phyloP scores from a whole-genome alignment of 108 stramenopile genomes.

The Conticribra weissflogii region DNA sequence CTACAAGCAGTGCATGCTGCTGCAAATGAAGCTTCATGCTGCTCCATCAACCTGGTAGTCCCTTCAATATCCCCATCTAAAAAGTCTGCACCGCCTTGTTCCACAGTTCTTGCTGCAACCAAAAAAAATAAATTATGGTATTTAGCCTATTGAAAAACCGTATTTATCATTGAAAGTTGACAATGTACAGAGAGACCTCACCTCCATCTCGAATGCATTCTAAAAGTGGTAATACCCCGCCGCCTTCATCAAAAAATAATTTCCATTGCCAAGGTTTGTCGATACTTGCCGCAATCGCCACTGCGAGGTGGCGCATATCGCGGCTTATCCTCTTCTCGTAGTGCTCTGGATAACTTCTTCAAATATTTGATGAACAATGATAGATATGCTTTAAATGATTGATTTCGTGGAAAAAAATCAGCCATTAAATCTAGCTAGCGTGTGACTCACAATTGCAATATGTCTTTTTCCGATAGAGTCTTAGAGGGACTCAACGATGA shows the following conservation, averaged over 20 bases:
- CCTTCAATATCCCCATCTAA: conserved; percentile 39
- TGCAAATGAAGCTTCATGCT: conserved; percentile 61
- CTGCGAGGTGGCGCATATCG: conserved; percentile 71
- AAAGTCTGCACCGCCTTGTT: conserved; percentile 35
- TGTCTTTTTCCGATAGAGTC: conserved; percentile 9
- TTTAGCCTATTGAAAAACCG: too few species aligned
- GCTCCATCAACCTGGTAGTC: conserved; percentile 35
- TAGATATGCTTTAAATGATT: too few species aligned
- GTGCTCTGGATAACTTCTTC: conserved; percentile 58
- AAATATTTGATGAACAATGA: too few species aligned
- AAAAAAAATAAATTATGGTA: not conserved
- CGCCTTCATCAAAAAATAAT: conserved; percentile 67
- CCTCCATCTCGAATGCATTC: conserved; percentile 75
- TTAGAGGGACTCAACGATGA: not conserved
- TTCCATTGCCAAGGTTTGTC: conserved; percentile 69
- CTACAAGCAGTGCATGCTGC: conserved; percentile 79
- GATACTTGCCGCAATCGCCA: conserved; percentile 65
- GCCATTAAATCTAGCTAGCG: too few species aligned
- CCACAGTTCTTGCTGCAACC: conserved; percentile 26
- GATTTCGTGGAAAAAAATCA: too few species aligned
- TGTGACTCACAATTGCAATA: conserved; percentile 29
- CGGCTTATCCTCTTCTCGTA: conserved; percentile 65
- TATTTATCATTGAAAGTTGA: conserved; percentile 23
- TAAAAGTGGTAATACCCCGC: conserved; percentile 74
- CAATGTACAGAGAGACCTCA: too few species aligned